Evolutionary conservation across 2,329 filamentous ascomycete genomes (phyloP).

Genomic region (Ampelomyces quisqualis): DNA sequence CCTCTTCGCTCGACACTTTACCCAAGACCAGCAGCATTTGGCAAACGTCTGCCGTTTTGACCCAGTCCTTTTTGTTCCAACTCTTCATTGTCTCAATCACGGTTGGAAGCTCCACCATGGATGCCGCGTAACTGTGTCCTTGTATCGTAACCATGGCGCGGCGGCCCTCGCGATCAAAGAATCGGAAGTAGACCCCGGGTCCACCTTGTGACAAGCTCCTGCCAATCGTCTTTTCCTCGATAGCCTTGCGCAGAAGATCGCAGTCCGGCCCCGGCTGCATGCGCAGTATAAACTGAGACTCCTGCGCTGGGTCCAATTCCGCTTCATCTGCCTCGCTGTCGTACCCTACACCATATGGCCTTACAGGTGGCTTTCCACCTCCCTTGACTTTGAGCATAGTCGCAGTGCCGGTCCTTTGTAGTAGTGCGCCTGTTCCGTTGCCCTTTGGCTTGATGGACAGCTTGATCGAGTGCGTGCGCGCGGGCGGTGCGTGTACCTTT

Average conservation of each 20-base stretch:
- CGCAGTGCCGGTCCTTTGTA: conserved; percentile 22
- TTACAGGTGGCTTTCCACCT: conserved; percentile 32
- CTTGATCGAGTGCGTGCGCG: conserved; percentile 33
- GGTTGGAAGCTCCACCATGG: conserved; percentile 79
- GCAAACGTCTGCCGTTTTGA: conserved; percentile 84
- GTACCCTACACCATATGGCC: conserved; percentile 83
- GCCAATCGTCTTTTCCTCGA: conserved; percentile 77
- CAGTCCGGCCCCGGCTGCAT: conserved; percentile 85
- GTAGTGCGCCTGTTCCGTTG: conserved; percentile 8
- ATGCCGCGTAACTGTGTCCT: conserved; percentile 71
- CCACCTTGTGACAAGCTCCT: conserved; percentile 63
- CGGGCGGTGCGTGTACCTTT: conserved; percentile 11
- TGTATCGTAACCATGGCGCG: conserved; percentile 72
- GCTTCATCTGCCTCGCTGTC: conserved; percentile 93
- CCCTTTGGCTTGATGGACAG: conserved; percentile 38
- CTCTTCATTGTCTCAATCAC: conserved; percentile 91
- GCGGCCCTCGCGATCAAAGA: conserved; percentile 71
- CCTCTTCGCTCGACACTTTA: conserved; percentile 58
- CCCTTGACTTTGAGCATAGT: conserved; percentile 40
- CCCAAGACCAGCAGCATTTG: conserved; percentile 85
- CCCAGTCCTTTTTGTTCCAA: conserved; percentile 83
- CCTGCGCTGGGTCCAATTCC: conserved; percentile 82
- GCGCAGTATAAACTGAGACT: conserved; percentile 85
- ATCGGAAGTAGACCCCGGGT: conserved; percentile 77
- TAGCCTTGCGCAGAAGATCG: conserved; percentile 74